Evolutionary conservation across 2,329 filamentous ascomycete genomes (phyloP).

Genomic region (Aureobasidium sp.): DNA sequence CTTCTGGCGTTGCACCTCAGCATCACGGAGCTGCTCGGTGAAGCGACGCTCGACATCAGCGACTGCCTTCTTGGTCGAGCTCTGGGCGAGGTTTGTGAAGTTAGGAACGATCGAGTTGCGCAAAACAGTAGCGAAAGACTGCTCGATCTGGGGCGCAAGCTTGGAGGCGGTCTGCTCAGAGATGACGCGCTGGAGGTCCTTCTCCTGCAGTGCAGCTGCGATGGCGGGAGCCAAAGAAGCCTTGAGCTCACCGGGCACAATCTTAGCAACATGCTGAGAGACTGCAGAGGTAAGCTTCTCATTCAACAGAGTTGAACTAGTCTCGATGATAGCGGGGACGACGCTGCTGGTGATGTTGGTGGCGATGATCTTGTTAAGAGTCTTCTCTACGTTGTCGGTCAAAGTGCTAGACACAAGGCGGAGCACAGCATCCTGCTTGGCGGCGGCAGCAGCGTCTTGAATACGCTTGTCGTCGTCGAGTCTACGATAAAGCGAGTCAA

Average conservation of each 20-base stretch:
- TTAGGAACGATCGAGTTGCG: constrained; percentile 35
- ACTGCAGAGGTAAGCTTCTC: constrained; percentile 63
- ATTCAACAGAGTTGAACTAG: constrained; percentile 58
- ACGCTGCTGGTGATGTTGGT: constrained; percentile 67
- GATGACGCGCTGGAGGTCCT: constrained; percentile 62
- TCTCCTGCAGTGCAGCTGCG: constrained; percentile 59
- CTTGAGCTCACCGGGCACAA: constrained; percentile 64
- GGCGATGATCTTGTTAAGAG: constrained; percentile 66
- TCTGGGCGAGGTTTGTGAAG: constrained; percentile 43
- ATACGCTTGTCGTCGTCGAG: constrained; percentile 62
- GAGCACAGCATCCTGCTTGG: constrained; percentile 62
- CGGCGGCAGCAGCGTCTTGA: constrained; percentile 51
- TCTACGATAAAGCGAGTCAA: constrained; percentile 49
- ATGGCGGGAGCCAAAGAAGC: constrained; percentile 59
- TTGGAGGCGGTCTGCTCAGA: constrained; percentile 62
- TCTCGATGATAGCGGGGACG: constrained; percentile 62
- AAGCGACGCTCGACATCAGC: constrained; percentile 58
- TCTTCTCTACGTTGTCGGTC: constrained; percentile 64
- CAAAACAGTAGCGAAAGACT: constrained; percentile 54
- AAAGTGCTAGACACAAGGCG: constrained; percentile 60
- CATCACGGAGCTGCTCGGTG: constrained; percentile 41
- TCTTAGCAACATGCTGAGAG: constrained; percentile 46
- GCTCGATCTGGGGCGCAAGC: constrained; percentile 59
- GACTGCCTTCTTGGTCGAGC: constrained; percentile 56
- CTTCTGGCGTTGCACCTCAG: constrained; percentile 42